Evolutionary conservation across 352 stramenopile genomes (phyloP).

Genomic region (Pythium monospermum): DNA sequence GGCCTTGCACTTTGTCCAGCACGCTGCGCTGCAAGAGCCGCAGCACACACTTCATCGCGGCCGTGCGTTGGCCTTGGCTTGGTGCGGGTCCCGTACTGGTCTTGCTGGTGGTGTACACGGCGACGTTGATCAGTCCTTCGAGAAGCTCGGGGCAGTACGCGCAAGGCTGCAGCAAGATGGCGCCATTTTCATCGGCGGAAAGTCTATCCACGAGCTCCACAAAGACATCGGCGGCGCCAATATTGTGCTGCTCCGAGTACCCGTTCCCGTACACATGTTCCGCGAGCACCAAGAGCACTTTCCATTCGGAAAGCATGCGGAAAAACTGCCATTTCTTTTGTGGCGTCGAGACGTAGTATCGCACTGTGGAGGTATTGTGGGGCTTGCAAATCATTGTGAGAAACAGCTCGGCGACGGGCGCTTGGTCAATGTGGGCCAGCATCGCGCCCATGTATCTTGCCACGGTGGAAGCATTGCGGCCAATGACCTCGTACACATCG

Average conservation of each 20-base stretch:
- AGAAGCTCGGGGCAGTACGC: slow-evolving; percentile 82
- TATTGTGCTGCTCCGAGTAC: slow-evolving; percentile 63
- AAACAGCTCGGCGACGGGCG: slow-evolving; percentile 82
- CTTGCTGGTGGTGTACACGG: slow-evolving; percentile 29
- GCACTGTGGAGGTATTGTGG: slow-evolving; percentile 65
- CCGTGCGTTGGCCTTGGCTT: slow-evolving; percentile 64
- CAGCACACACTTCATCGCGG: slow-evolving; percentile 81
- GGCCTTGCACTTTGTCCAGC: slow-evolving; percentile 69
- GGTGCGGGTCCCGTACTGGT: not conserved
- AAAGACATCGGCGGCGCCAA: slow-evolving; percentile 85
- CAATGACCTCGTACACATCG: slow-evolving; percentile 85
- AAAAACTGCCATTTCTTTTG: slow-evolving; percentile 89
- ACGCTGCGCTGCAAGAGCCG: slow-evolving; percentile 71
- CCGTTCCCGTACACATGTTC: slow-evolving; percentile 66
- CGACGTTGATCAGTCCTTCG: slow-evolving; percentile 67
- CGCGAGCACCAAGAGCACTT: slow-evolving; percentile 79
- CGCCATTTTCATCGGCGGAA: slow-evolving; percentile 85
- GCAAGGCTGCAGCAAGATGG: slow-evolving; percentile 81
- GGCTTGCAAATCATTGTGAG: slow-evolving; percentile 84
- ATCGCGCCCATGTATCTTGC: slow-evolving; percentile 82
- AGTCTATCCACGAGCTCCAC: slow-evolving; percentile 84
- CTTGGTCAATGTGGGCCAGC: slow-evolving; percentile 74
- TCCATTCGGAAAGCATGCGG: slow-evolving; percentile 80
- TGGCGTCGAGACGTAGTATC: slow-evolving; percentile 60
- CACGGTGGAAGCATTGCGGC: slow-evolving; percentile 48